Evolutionary conservation across 441 rosid species (phyloP), one percentile per base, ranked within the genome.

Genomic region (Gossypium aridum): DNA sequence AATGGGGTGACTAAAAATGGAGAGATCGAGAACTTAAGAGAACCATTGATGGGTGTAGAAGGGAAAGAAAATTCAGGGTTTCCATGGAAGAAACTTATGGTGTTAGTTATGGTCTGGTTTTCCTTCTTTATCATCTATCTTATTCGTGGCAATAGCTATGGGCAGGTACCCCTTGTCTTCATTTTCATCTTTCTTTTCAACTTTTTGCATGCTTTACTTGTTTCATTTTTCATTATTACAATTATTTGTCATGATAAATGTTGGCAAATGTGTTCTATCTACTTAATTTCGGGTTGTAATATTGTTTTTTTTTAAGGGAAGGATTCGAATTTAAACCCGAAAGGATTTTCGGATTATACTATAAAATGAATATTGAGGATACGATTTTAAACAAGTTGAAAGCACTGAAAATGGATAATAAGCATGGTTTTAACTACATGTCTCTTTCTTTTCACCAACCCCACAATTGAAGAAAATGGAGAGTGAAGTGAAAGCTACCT

Each of bases 71-170:
- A 65, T 66, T 10, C 78, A 26, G 71, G 78, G 69, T 82, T 89
- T 84, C 91, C 98, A 62, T 88, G 94, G 98, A 75, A 77, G 78
- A 90, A 92, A 76, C 75, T 92, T 60, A 89, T 88, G 75, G 77
- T 86, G 9, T 84, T 92, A 77, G 64, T 88, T 63, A 51, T 88
- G 77, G 77, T 94, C 49, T 94, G 99, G 98, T 80, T 87, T 23
- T 88, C 92, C 47, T 94, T 94, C 88, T 90, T 81, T 70, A 47
- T 79, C 8, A 71, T 94, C 4, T 89, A 86, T 75, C 87, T 89
- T 66, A 85, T 94, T 76, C 92, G 91, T 1, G 98, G 98, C 53
- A 89, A 85, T 37, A 86, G 85, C 43, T 76, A 83, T 68, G 92
- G 93, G 17, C 71, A 91, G 93, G 99, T 92, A 79, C 12, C 31